Evolutionary conservation across 441 rosid species (phyloP).

Genomic region (Melastoma candidum): DNA sequence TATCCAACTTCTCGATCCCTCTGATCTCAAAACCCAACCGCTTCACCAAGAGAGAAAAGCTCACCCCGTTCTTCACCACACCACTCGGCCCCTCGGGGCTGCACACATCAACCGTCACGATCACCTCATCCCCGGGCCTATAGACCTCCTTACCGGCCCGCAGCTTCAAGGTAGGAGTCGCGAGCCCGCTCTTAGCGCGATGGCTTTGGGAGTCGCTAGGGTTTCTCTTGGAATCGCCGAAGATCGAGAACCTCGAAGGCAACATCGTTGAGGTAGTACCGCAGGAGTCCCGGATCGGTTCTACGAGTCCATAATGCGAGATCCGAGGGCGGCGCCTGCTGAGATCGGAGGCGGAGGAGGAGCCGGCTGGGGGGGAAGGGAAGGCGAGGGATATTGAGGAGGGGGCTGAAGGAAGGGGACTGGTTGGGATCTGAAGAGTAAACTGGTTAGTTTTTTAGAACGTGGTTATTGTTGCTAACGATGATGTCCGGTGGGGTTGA

Average conservation of each 20-base stretch:
- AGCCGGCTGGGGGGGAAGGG: too few species aligned
- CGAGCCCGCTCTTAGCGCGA: slow-evolving; percentile 2
- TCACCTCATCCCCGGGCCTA: slow-evolving; percentile 75
- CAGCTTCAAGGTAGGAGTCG: slow-evolving; percentile 40
- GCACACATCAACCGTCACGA: slow-evolving; percentile 54
- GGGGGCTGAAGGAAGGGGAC: too few species aligned
- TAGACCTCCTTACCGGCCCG: slow-evolving; percentile 70
- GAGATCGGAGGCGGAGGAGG: too few species aligned
- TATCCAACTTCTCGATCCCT: slow-evolving; percentile 80
- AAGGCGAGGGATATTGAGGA: too few species aligned
- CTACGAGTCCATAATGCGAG: too few species aligned
- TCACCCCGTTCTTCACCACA: slow-evolving; percentile 10
- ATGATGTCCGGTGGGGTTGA: too few species aligned
- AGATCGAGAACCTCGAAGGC: slow-evolving; percentile 15
- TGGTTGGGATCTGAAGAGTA: too few species aligned
- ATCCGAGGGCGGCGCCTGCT: too few species aligned
- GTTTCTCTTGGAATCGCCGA: slow-evolving; percentile 11
- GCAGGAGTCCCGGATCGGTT: slow-evolving; percentile 1
- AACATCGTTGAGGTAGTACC: slow-evolving; percentile 7
- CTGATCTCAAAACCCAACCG: slow-evolving; percentile 73
- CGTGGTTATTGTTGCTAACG: too few species aligned
- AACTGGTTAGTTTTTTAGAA: too few species aligned
- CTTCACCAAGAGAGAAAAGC: slow-evolving; percentile 47
- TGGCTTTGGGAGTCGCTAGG: background rate
- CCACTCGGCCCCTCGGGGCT: slow-evolving; percentile 16